Conservation (phyloP, 495 filamentous ascomycete genomes). For the Hyphodiscus hymeniophilus region DNA sequence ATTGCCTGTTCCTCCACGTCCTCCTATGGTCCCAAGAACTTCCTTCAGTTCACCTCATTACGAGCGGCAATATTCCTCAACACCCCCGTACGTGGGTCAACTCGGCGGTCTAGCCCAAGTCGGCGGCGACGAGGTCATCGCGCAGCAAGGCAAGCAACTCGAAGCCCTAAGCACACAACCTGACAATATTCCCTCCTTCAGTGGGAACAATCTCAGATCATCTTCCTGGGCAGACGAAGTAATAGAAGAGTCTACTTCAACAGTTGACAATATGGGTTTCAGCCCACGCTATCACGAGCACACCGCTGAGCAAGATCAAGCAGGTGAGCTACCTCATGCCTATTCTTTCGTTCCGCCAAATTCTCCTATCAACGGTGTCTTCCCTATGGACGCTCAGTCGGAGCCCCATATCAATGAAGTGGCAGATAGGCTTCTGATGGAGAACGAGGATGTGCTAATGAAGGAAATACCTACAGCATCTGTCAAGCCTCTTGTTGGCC, state of each 20-base stretch:
- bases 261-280: too few relatives aligned
- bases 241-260: conserved; percentile 7
- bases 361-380: too few relatives aligned
- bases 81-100: too few relatives aligned
- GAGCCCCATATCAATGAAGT: neutral
- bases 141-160: conserved; percentile 2
- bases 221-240: conserved; percentile 20
- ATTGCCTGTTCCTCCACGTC: neutral
- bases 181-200: conserved; percentile 12
- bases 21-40: neutral
- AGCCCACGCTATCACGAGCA: too few relatives aligned
- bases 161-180: conserved; percentile 6
- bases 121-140: neutral
- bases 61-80: too few relatives aligned
- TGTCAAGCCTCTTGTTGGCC: neutral
- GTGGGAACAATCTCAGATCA: neutral
- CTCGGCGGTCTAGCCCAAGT: too few relatives aligned
- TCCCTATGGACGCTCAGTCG: too few relatives aligned
- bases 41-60: neutral
- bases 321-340: too few relatives aligned
- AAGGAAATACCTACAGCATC: too few relatives aligned
- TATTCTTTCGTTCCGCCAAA: too few relatives aligned
- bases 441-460: neutral
- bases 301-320: too few relatives aligned
- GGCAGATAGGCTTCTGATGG: neutral